phyloP scores from a whole-genome alignment of 1,139 yeast species.

The Nakaseomyces kungkrabaensis region DNA sequence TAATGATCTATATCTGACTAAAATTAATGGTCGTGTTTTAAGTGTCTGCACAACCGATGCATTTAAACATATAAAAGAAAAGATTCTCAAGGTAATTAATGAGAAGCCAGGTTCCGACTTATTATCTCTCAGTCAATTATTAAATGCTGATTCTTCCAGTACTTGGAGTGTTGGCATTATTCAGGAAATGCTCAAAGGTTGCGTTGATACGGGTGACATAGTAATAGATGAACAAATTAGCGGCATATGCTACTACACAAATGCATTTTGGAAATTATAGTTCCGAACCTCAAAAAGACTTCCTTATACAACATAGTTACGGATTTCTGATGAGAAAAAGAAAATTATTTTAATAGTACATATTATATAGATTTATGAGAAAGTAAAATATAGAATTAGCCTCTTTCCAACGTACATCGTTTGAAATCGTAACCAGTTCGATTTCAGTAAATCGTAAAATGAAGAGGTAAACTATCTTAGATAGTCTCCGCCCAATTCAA shows the following conservation, averaged over 20 bases:
- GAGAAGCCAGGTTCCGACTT: constrained; percentile 20
- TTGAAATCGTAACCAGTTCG: neutral
- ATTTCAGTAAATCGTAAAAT: neutral
- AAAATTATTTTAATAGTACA: neutral
- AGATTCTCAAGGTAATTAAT: constrained; percentile 27
- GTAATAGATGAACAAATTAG: constrained; percentile 51
- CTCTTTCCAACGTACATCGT: too few relatives aligned
- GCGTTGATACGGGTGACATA: constrained; percentile 46
- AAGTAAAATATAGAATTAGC: too few relatives aligned
- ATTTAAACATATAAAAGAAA: constrained; percentile 34
- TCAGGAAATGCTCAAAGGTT: constrained; percentile 54
- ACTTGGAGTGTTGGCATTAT: constrained; percentile 65
- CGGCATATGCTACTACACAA: constrained; percentile 24
- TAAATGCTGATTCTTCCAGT: constrained; percentile 34
- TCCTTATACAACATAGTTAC: too few relatives aligned
- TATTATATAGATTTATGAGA: too few relatives aligned
- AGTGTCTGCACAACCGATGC: constrained; percentile 27
- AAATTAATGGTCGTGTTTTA: constrained; percentile 36
- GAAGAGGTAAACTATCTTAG: neutral
- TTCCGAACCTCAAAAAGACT: too few relatives aligned
- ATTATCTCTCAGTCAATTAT: constrained; percentile 21
- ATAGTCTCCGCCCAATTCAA: constrained; percentile 6
- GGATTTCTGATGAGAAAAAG: neutral
- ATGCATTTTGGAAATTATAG: constrained; percentile 12
- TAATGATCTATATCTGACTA: constrained; percentile 36